Evolutionary conservation across 352 stramenopile genomes (phyloP), one percentile per base, ranked within the genome.

Genomic region (Phytopythium mirpurense): DNA sequence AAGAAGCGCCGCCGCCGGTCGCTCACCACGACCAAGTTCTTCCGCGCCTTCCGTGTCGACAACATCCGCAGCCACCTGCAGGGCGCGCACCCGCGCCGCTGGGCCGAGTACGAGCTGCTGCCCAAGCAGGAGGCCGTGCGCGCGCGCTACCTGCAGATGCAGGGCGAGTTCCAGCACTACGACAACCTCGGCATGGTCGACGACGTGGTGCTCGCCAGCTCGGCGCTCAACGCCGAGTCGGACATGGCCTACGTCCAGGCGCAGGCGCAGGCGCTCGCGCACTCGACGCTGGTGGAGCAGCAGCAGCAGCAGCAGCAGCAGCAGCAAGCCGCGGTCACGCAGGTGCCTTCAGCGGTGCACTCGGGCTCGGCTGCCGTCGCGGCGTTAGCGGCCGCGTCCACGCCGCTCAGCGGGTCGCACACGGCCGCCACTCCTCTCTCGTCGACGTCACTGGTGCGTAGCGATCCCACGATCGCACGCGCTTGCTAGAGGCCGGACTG

Each of bases 21-120:
- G 48, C 62, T 90, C 31, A 93, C 83, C 41, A 93, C 83, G 38
- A 90, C 77, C 57, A 93, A 93, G 71, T 93, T 91, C 60, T 93
- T 93, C 60, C 80, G 83, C 27, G 70, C 83, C 5, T 93, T 90
- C 57, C 78, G 83, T 14, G 74, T 93, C 14, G 83, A 93, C 67
- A 93, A 93, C 54, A 91, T 93, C 60, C 83, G 83, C 42, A 93
- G 80, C 63, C 83, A 93, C 47, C 46, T 93, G 59, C 76, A 83
- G n/a, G 74, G 77, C 21, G 78, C 83, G 16, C 80, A 91, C 46
- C 83, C 80, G 26, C 70, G 77, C 2, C 80, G 80, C 15, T 93
- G 83, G 83, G 65, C 71, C 10, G 80, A 90, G 52, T 93, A 85
- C 51, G 78, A 93, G 48, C 59, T 85, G 62, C 74, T 93, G 10